Percentiles rank a stretch among this genome's conserved stretches.
Evolutionary conservation across 2,329 filamentous ascomycete species (phyloP).

Genomic region (Fusarium praegraminearum): DNA sequence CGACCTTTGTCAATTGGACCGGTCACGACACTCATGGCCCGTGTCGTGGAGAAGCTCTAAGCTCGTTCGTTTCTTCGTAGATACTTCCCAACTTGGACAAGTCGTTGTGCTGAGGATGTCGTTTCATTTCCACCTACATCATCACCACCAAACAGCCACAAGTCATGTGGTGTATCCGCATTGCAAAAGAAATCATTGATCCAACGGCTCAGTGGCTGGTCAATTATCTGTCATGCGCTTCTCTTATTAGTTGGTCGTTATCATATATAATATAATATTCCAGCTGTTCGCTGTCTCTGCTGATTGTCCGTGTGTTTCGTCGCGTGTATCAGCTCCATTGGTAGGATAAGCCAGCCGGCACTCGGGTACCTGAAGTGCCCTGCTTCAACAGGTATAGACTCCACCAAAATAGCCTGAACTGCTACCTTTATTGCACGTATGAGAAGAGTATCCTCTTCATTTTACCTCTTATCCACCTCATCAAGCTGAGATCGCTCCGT

Average conservation of each 20-base stretch:
- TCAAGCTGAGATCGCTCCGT: constrained; percentile 34
- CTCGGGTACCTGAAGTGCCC: constrained; percentile 28
- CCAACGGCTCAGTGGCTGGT: background rate
- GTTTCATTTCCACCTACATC: constrained; percentile 48
- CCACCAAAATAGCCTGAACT: constrained; percentile 17
- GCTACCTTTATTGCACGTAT: constrained; percentile 17
- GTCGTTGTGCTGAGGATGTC: constrained; percentile 13
- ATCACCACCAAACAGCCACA: constrained; percentile 15
- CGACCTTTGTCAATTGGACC: constrained; percentile 14
- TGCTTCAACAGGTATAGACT: constrained; percentile 15
- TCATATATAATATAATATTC: constrained; percentile 17
- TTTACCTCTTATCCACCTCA: constrained; percentile 36
- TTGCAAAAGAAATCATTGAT: background rate
- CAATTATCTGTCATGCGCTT: background rate
- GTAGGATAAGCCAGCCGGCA: constrained; percentile 10
- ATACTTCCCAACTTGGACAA: constrained; percentile 38
- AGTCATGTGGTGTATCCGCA: constrained; percentile 20
- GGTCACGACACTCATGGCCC: constrained; percentile 19
- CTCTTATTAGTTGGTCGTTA: background rate
- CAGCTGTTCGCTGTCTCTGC: constrained; percentile 15
- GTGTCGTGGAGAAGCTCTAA: constrained; percentile 39
- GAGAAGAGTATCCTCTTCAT: constrained; percentile 34
- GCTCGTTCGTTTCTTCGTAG: constrained; percentile 32
- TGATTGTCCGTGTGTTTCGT: constrained; percentile 35
- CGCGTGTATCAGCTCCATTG: constrained; percentile 41